Evolutionary conservation across 371 early-diverging fungal species (phyloP).

Genomic region (Lichtheimia hyalospora): DNA sequence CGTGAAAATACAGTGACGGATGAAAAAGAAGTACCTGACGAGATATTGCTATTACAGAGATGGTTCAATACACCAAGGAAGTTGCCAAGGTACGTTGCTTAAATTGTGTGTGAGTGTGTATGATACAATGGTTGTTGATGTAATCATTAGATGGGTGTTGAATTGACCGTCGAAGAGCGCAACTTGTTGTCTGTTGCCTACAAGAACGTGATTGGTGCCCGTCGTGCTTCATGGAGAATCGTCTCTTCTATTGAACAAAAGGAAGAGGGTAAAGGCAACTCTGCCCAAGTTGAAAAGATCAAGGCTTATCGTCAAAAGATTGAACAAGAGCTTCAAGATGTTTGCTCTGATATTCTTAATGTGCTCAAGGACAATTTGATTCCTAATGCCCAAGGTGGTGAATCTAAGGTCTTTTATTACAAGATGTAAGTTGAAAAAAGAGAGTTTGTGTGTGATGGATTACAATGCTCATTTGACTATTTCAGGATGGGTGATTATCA

Average conservation of each 20-base stretch:
- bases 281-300: conserved; percentile 85
- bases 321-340: conserved; percentile 92
- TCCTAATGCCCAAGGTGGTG: conserved; percentile 83
- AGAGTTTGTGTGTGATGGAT: not conserved
- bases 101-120: not conserved
- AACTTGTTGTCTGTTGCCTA: conserved; percentile 99
- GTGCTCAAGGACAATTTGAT: conserved; percentile 93
- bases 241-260: conserved; percentile 98
- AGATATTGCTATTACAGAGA: conserved; percentile 61
- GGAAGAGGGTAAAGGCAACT: conserved; percentile 93
- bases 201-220: conserved; percentile 99
- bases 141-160: conserved; percentile 45
- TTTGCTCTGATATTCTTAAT: conserved; percentile 94
- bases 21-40: not conserved
- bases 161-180: conserved; percentile 96
- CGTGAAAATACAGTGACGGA: conserved; percentile 3
- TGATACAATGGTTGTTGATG: no score
- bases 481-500: conserved; percentile 98
- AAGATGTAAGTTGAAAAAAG: conserved; percentile 84
- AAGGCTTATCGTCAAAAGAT: conserved; percentile 90
- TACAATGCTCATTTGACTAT: not conserved
- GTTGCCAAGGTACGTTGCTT: conserved; percentile 58
- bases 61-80: conserved; percentile 95
- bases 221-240: conserved; percentile 99
- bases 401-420: conserved; percentile 98